Base-by-base conservation (phyloP, 2,329 filamentous ascomycete genomes). In the Cytospora chrysosperma region DNA sequence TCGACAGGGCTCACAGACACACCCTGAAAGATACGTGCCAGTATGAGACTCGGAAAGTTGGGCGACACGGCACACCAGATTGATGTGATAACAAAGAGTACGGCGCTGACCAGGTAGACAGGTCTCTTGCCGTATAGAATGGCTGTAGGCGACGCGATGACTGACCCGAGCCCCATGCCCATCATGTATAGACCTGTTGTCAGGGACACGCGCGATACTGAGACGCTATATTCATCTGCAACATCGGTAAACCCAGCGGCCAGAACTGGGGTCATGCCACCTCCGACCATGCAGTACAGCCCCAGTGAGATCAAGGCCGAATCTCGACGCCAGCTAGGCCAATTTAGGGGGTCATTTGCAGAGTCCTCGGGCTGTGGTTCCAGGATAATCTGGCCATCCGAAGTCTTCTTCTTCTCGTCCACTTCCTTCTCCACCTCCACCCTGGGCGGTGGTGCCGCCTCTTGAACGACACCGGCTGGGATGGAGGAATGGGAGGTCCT, bases 131-230 rank as follows among this genome's bases (percentile, higher is more conserved):
- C 95, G 65, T 80, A 97, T 0, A 97, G 74, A 66, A 98, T 97
- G 32, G 94, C 94, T 0, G 93, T 97, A 0, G 94, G 95, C 0
- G 91, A 95, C 70, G 90, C 88, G 59, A 98, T 72, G 8, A 97
- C 88, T 21, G 88, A 92, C 2, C 94, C 94, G 1, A 97, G 70
- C 1, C 93, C 94, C 47, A 98, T 79, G 0, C 95, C 95, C 85
- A 97, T 83, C 93, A 98, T 97, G 78, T 92, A 97, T 17, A 97
- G 78, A 0, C 93, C 93, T 0, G 93, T 97, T 0, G 94, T 98
- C 63, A 96, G 81, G 2, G 94, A 89, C 4, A 97, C 92, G 58
- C 84, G 77, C 32, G 92, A 85, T 19, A 90, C 86, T 0, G 85
- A 81, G 26, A 97, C 85, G 65, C 83, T 66, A 72, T 90, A 84